Base-by-base conservation (phyloP, 148 eudicot genomes). In the Oxyria digyna region DNA sequence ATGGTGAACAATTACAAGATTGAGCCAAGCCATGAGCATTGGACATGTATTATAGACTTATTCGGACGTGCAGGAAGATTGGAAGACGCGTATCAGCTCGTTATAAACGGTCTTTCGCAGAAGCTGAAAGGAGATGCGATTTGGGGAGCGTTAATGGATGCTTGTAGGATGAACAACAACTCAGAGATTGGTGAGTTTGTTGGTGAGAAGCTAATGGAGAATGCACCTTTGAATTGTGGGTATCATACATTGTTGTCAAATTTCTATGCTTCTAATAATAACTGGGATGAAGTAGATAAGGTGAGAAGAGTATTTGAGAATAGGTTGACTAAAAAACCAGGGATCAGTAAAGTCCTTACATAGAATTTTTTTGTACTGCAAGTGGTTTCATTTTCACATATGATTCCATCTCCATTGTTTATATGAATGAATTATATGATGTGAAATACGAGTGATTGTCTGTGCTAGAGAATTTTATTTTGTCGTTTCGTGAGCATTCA, bases 41-140 rank as follows among this genome's bases (percentile, higher is more conserved):
- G 85, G 85, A 81, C 79, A 23, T 78, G 85, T 73, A 71, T 81
- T 24, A 75, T 78, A 6, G 74, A 81, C 74, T 54, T 81, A 81
- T 70, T 81, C 27, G 84, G 81, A 17, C 72, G 79, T 1, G 79
- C 84, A 3, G 78, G 81, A 29, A 75, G 73, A 62, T 67, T 81
- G 73, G 77, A 75, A 62, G 84, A 78, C 31, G 81, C 81, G 31
- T 76, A 73, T 69, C 72, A 33, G 17, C 62, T 78, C 35, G 59
- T 81, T n/a, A 35, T 32, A 52, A 42, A 13, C 33, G 62, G 59
- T 18, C 41, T 71, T 27, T 4, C n/a, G 32, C 71, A 46, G 31
- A 42, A 73, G 27, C 42, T 24, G 8, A 37, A 70, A 14, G 62
- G 46, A 15, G 67, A 27, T 55, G 75, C 79, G 54, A 67, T 76